These are phyloP conservation scores for Cercophora sp. DNA, from an alignment of 495 filamentous ascomycete genomes.

Conservation along the genomic window DNA sequence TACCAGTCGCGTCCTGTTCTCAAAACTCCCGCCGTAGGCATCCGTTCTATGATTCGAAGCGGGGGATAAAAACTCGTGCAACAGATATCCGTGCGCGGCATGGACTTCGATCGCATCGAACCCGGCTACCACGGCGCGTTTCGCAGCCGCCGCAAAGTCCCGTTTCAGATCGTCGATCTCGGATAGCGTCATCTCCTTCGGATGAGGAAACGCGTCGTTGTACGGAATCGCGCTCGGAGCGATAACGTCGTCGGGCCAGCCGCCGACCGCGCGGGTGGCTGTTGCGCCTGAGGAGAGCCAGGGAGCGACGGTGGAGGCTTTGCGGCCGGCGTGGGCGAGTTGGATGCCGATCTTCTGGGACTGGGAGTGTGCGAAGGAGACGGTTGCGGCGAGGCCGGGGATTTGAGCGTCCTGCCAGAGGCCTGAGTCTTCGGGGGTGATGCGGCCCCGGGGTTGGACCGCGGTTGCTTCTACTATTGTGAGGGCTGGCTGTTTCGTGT, in stretches of 20 bases:
- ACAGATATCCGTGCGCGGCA: constrained; percentile 61
- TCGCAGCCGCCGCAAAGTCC: constrained; percentile 58
- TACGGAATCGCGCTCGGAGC: constrained; percentile 44
- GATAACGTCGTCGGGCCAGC: constrained; percentile 65
- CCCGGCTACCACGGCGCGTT: constrained; percentile 60
- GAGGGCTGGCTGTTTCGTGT: constrained; percentile 37
- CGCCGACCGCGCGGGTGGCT: constrained; percentile 26
- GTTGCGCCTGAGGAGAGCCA: constrained; percentile 38
- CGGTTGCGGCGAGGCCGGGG: constrained; percentile 56
- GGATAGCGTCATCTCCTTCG: constrained; percentile 53
- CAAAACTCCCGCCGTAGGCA: constrained; percentile 54
- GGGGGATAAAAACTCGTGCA: constrained; percentile 61
- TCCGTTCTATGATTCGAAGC: constrained; percentile 56
- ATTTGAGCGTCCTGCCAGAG: constrained; percentile 71
- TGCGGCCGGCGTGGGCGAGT: constrained; percentile 70
- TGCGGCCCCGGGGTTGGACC: constrained; percentile 65
- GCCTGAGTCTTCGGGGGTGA: constrained; percentile 64
- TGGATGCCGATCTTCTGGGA: constrained; percentile 67
- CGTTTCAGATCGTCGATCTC: constrained; percentile 62
- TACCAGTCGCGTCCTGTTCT: constrained; percentile 51
- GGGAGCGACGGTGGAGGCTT: constrained; percentile 60
- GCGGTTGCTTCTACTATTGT: constrained; percentile 67
- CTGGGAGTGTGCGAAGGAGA: constrained; percentile 60
- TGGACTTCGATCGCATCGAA: constrained; percentile 67
- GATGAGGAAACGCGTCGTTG: constrained; percentile 40